Base-by-base conservation (phyloP, 768 basidiomycete species). In the Dentipellis fragilis region DNA sequence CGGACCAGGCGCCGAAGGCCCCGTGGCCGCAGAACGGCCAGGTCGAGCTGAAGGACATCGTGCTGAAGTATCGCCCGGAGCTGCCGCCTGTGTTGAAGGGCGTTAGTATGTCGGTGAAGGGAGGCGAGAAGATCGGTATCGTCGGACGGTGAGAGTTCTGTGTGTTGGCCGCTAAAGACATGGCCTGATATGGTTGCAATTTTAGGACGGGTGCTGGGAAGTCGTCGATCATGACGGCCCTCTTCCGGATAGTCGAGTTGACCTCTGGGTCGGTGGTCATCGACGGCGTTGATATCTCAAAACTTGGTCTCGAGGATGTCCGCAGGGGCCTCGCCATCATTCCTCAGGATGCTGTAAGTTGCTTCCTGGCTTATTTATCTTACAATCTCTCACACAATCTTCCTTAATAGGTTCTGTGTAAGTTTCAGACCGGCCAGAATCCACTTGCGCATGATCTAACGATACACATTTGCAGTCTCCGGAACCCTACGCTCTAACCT, bases 91-190 rank as follows among this genome's bases (percentile, higher is more conserved):
- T 96, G 7, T 73, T 97, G n/a, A 89, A 87, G 68, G 87, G 86
- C 3, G 67, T 97, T 49, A 80, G 78, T 11, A 79, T 97, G 77
- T 71, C 71, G 29, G 74, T 96, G 23, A 67, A 71, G 0, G 80
- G 80, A 0, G 87, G 88, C 4, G 93, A 97, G 71, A 94, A 95
- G 71, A 84, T 98, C 59, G 93, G 93, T 29, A 88, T 95, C 52
- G 88, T 95, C 49, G 91, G 92, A 21, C 63, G 81, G 68, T 78
- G 64, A 29, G 29, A 1, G 70, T 55, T 10, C 19, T 49, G 37
- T 55, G 17, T 12, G 17, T 48, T 39, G 40, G 19, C 37, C 54
- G 17, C 51, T 38, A 34, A 47, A 6, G 45, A 37, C 50, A 47
- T 53, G 34, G 11, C 19, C 19, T 54, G 10, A 58, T 52, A 6